Evolutionary conservation across 2,329 filamentous ascomycete species (phyloP).

Genomic region (Microsporum ferrugineum): DNA sequence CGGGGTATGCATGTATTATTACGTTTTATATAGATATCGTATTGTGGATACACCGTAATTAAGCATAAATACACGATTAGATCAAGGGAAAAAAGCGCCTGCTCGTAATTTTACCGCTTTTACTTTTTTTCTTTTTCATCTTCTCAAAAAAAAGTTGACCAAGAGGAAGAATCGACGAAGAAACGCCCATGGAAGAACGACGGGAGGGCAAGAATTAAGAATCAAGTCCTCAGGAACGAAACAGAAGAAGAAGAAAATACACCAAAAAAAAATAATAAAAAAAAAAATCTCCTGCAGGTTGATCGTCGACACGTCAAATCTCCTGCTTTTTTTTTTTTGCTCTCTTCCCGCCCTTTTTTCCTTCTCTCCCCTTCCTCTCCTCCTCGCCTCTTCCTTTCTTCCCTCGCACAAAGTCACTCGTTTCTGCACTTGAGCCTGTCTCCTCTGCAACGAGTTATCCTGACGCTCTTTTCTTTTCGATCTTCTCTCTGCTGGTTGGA

Average conservation of each 20-base stretch:
- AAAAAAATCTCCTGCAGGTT: neutral
- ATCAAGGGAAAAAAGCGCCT: neutral
- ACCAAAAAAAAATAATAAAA: neutral
- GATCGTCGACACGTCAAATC: conserved; percentile 2
- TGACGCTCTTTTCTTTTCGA: neutral
- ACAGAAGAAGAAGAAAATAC: neutral
- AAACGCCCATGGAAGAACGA: neutral
- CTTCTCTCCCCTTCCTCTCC: neutral
- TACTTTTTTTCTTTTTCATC: neutral
- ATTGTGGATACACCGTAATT: neutral
- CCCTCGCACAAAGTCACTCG: neutral
- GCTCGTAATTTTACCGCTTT: neutral
- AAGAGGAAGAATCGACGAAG: neutral
- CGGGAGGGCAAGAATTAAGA: neutral
- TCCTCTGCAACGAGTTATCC: neutral
- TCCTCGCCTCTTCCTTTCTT: neutral
- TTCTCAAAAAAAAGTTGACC: neutral
- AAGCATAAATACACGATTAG: neutral
- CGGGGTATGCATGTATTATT: neutral
- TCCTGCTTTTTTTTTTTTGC: neutral
- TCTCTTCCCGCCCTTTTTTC: neutral
- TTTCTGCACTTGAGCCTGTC: neutral
- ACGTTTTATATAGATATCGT: neutral
- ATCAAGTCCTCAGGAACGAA: neutral
- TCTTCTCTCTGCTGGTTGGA: conserved; percentile 1